Evolutionary conservation across 2,329 filamentous ascomycete species (phyloP).

Genomic region (Sphaerulina vaccinii): DNA sequence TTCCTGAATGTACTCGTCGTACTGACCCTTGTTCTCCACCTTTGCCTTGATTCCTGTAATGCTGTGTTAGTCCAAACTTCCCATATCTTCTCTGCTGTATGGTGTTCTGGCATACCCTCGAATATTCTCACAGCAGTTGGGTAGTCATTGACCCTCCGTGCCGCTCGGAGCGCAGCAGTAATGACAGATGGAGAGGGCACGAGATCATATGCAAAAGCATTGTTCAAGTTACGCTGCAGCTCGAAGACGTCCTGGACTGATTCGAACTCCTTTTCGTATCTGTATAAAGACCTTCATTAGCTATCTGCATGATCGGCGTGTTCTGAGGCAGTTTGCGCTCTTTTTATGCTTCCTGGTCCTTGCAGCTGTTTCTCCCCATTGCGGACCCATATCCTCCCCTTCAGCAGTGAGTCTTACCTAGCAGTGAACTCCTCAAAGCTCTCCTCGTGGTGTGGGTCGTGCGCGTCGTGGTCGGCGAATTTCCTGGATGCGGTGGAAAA

Average conservation of each 20-base stretch:
- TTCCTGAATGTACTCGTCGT: slow-evolving; percentile 92
- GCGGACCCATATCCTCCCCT: background rate
- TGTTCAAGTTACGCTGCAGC: slow-evolving; percentile 97
- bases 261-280: slow-evolving; percentile 99
- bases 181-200: slow-evolving; percentile 92
- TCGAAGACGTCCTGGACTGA: slow-evolving; percentile 97
- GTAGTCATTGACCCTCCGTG: slow-evolving; percentile 95
- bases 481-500: slow-evolving; percentile 55
- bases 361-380: slow-evolving; percentile 17
- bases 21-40: slow-evolving; percentile 97
- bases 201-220: slow-evolving; percentile 99
- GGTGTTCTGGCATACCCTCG: slow-evolving; percentile 65
- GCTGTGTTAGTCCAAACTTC: slow-evolving; percentile 2
- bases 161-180: slow-evolving; percentile 86
- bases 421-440: slow-evolving; percentile 98
- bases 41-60: slow-evolving; percentile 87
- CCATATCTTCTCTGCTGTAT: background rate
- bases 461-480: slow-evolving; percentile 37
- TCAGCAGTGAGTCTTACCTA: slow-evolving; percentile 62
- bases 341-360: slow-evolving; percentile 13
- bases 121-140: slow-evolving; percentile 98
- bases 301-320: slow-evolving; percentile 19
- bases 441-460: slow-evolving; percentile 77
- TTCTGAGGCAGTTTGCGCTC: slow-evolving; percentile 33
- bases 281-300: slow-evolving; percentile 45